Evolutionary conservation across 1,284 basidiomycete species (phyloP).

Genomic region (Puccinia novopanici): DNA sequence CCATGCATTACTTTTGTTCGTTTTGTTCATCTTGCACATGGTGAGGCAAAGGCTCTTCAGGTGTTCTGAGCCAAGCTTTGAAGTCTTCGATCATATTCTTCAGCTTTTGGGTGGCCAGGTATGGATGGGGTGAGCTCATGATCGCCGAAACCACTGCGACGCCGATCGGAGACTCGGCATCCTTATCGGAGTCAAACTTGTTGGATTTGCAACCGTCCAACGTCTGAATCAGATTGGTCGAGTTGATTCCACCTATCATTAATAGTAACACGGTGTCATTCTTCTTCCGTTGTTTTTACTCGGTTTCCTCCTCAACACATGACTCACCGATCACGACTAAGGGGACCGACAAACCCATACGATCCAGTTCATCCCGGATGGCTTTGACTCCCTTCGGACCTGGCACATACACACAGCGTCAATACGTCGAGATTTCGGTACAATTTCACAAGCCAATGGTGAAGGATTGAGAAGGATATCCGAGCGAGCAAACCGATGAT

Average conservation of each 20-base stretch:
- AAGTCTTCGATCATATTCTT: slow-evolving; percentile 58
- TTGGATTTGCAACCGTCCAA: slow-evolving; percentile 29
- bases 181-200: background rate
- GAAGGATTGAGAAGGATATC: background rate
- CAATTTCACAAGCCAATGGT: background rate
- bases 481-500: slow-evolving; percentile 48
- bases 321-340: slow-evolving; percentile 44
- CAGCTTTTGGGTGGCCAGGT: slow-evolving; percentile 63
- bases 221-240: slow-evolving; percentile 38
- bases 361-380: slow-evolving; percentile 34
- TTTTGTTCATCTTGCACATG: too few relatives aligned
- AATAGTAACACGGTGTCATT: background rate
- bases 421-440: too few relatives aligned
- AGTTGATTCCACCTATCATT: slow-evolving; percentile 45
- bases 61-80: slow-evolving; percentile 54
- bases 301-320: background rate
- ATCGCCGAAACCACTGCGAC: slow-evolving; percentile 91
- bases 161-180: slow-evolving; percentile 61
- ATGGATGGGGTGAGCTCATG: slow-evolving; percentile 70
- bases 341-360: slow-evolving; percentile 21
- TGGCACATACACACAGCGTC: background rate
- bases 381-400: slow-evolving; percentile 41
- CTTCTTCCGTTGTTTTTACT: background rate
- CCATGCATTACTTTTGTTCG: too few relatives aligned
- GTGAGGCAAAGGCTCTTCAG: background rate